Evolutionary conservation across 768 basidiomycete species (phyloP), one percentile per base, ranked within the genome.

Genomic region (Mycena polygramma): DNA sequence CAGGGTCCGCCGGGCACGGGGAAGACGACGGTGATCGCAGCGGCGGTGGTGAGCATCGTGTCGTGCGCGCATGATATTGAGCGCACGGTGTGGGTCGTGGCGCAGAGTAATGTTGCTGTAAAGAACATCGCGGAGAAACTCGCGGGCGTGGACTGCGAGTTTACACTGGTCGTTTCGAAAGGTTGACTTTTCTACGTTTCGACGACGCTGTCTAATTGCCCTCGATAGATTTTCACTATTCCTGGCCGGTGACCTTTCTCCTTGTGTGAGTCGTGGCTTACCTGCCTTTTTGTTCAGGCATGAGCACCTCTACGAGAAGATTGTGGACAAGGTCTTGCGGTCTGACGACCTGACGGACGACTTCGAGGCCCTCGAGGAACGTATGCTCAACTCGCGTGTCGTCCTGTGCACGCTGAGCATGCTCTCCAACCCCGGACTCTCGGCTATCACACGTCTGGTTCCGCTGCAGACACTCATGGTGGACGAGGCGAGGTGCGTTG

Each of bases 61-160:
- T 66, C 64, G 2, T 77, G 77, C 30, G 73, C 77, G 1, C 78
- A 43, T 67, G 89, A 5, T 0, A 71, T 45, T 19, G 61, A 52
- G 13, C 68, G 69, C 6, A 84, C 87, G 0, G 80, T 92, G 15
- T 94, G 91, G 89, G 83, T 94, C 9, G 80, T 90, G 62, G 90
- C 92, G 9, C 91, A 93, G 71, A 91, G 91, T 11, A 94, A 94
- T 77, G 87, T 94, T 64, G 93, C 92, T 45, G 91, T 94, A 48
- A 93, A 92, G 79, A 93, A 93, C 71, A 92, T 94, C 73, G 92
- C 92, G 20, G 92, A 92, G 74, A 93, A 92, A 75, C 78, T 94
- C 19, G 84, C 81, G 0, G 89, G 90, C 7, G 77, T 81, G 1
- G 80, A 86, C 69, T 80, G 77, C 5, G 70, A 86, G 14, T 94